phyloP scores from a whole-genome alignment of 495 filamentous ascomycete genomes.

The Talaromyces proteolyticus region DNA sequence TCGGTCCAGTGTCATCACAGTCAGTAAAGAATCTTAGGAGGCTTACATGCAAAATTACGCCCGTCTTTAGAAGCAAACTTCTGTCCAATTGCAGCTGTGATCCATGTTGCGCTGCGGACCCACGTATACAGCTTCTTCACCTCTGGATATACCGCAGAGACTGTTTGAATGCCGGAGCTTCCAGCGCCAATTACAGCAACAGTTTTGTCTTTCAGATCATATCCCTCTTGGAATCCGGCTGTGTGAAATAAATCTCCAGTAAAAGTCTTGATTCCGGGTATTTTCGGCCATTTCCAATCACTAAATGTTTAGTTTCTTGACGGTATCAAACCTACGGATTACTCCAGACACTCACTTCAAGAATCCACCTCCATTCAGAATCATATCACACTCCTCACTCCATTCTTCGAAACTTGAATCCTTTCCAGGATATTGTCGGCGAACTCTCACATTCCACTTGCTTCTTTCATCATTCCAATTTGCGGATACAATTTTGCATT shows the following conservation, averaged over 20 bases:
- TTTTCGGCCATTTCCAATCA: slow-evolving; percentile 36
- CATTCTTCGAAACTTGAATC: slow-evolving; percentile 23
- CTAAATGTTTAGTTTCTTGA: background rate
- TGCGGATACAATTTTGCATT: slow-evolving; percentile 13
- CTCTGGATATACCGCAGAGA: slow-evolving; percentile 46
- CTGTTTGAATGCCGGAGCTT: slow-evolving; percentile 42
- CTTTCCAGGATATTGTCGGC: no score
- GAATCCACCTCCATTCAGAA: slow-evolving; percentile 39
- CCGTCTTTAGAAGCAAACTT: no score
- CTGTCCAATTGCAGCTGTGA: no score
- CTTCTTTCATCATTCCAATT: slow-evolving; percentile 21
- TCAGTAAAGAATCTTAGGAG: no score
- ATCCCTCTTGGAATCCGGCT: slow-evolving; percentile 46
- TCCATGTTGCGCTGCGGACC: no score
- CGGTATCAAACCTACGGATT: background rate
- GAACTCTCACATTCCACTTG: slow-evolving; percentile 35
- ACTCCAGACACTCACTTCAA: slow-evolving; percentile 24
- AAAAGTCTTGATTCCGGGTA: slow-evolving; percentile 41
- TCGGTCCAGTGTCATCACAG: no score
- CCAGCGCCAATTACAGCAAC: slow-evolving; percentile 51
- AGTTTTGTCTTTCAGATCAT: slow-evolving; percentile 38
- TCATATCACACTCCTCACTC: slow-evolving; percentile 38
- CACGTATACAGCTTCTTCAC: no score
- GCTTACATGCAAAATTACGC: no score
- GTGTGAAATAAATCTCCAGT: slow-evolving; percentile 48